These are phyloP conservation scores for Petunia secreta DNA, from an alignment of 257 asterid species.

Conservation along the genomic window DNA sequence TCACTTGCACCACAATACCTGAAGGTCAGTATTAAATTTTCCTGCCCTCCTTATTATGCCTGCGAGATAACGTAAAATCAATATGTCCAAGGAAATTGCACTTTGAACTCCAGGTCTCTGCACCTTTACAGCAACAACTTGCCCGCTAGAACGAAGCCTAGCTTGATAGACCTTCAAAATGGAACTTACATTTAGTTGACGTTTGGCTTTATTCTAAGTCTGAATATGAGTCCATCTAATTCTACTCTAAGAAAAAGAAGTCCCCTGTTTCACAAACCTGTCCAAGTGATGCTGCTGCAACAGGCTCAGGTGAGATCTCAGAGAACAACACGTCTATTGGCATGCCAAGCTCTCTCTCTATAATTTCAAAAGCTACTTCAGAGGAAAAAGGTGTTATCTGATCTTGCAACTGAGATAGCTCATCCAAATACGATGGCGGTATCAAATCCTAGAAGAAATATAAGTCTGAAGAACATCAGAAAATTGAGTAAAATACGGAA, in stretches of 20 bases:
- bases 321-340: conserved; percentile 84
- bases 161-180: conserved; percentile 88
- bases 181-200: background rate
- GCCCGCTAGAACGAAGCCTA: conserved; percentile 76
- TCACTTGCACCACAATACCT: conserved; percentile 53
- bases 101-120: conserved; percentile 99
- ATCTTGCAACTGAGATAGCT: conserved; percentile 91
- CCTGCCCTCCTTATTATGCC: conserved; percentile 77
- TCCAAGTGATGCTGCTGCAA: conserved; percentile 99
- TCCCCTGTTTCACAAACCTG: conserved; percentile 54
- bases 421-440: conserved; percentile 95
- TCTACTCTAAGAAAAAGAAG: conserved; percentile 15
- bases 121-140: conserved; percentile 92
- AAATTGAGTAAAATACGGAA: background rate
- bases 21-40: conserved; percentile 85
- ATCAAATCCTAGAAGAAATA: conserved; percentile 68
- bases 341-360: conserved; percentile 83
- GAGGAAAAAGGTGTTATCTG: conserved; percentile 89
- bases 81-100: conserved; percentile 89
- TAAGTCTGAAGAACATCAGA: background rate
- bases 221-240: background rate
- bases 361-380: conserved; percentile 76
- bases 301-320: conserved; percentile 94
- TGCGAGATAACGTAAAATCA: conserved; percentile 83
- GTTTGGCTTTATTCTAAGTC: conserved; percentile 20